These are phyloP conservation scores for Bimuria novae-zelandiae DNA, from an alignment of 2,329 filamentous ascomycete species.

Conservation along the genomic window DNA sequence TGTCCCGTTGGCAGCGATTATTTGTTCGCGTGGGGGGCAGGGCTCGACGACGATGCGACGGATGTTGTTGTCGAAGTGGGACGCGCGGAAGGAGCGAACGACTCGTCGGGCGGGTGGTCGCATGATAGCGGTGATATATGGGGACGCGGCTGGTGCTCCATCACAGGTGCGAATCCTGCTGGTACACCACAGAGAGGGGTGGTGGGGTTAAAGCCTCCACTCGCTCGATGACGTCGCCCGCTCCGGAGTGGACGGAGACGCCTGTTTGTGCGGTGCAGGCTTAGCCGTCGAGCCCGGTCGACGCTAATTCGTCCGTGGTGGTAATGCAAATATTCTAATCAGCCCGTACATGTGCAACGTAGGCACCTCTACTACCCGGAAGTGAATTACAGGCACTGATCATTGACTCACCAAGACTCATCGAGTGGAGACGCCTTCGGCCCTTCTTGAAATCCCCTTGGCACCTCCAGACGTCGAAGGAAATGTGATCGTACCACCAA, in stretches of 20 bases:
- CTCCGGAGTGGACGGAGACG: not conserved
- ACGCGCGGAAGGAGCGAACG: not conserved
- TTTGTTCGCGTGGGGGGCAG: not conserved
- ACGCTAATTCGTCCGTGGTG: no score
- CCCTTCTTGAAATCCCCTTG: no score
- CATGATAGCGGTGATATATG: constrained; percentile 17
- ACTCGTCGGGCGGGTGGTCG: constrained; percentile 10
- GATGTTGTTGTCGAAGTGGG: not conserved
- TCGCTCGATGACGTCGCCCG: constrained; percentile 2
- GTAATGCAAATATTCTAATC: no score
- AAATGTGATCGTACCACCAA: no score
- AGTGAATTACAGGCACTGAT: no score
- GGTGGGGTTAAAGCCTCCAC: constrained; percentile 10
- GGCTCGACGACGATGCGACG: not conserved
- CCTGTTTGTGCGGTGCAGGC: not conserved
- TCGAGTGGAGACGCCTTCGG: no score
- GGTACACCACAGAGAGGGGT: constrained; percentile 17
- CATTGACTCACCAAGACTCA: no score
- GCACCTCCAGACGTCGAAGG: no score
- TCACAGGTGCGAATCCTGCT: constrained; percentile 26
- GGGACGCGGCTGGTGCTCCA: constrained; percentile 17
- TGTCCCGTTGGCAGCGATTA: constrained; percentile 3
- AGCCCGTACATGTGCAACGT: no score
- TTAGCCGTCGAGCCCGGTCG: not conserved
- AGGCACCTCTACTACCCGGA: no score